phyloP scores from a whole-genome alignment of 495 filamentous ascomycete species.

The Lasiosphaeria ovina region DNA sequence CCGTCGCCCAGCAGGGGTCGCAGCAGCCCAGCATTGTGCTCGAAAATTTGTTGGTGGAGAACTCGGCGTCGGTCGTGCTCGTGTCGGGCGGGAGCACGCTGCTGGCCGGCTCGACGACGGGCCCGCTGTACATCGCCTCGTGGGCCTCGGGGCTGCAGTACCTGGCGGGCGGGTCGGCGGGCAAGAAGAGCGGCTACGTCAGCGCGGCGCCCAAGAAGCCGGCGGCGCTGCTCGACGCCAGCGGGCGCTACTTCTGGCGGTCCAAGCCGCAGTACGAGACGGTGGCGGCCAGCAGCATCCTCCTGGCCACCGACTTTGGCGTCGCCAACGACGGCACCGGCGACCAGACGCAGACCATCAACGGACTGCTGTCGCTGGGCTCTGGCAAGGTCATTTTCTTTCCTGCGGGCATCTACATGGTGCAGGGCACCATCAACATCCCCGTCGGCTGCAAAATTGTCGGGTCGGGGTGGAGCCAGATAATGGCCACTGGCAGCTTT shows the following conservation, averaged over 20 bases:
- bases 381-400: constrained; percentile 31
- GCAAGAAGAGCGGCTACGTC: constrained; percentile 39
- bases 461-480: constrained; percentile 37
- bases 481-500: constrained; percentile 38
- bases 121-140: background rate
- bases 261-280: constrained; percentile 70
- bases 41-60: constrained; percentile 2
- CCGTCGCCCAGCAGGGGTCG: constrained; percentile 45
- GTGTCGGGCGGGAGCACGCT: background rate
- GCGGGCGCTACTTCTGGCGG: constrained; percentile 57
- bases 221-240: constrained; percentile 46
- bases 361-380: background rate
- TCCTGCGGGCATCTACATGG: constrained; percentile 34
- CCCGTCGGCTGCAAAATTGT: constrained; percentile 46
- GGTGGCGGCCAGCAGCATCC: constrained; percentile 55
- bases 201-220: constrained; percentile 46
- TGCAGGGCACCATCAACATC: constrained; percentile 42
- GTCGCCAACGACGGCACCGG: constrained; percentile 52
- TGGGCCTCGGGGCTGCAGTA: background rate
- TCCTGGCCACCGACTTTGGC: constrained; percentile 74
- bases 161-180: background rate
- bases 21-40: constrained; percentile 3
- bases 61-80: background rate
- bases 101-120: background rate
- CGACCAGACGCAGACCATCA: constrained; percentile 3